Percentiles rank a stretch among this genome's conserved stretches.
phyloP scores from a whole-genome alignment of 164 flowering plant species.

The Hamamelis virginiana region DNA sequence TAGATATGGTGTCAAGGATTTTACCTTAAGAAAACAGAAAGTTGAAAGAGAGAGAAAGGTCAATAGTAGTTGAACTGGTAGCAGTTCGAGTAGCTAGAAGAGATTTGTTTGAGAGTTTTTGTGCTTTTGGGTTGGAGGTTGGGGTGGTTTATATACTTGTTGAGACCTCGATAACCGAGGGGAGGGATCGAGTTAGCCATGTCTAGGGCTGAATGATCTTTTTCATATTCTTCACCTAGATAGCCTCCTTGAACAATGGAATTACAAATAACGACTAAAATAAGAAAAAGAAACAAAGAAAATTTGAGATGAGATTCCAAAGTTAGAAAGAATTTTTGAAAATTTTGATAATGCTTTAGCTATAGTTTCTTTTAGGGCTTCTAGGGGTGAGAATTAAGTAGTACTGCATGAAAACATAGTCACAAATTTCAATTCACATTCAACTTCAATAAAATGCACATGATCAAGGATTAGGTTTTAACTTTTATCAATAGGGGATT shows the following conservation, averaged over 20 bases:
- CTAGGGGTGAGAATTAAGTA: conserved; percentile 5
- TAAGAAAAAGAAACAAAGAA: conserved; percentile 10
- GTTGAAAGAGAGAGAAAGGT: neutral
- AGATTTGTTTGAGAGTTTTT: neutral
- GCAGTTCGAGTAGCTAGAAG: conserved; percentile 2
- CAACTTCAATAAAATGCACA: conserved; percentile 4
- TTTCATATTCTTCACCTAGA: conserved; percentile 21
- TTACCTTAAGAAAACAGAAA: conserved; percentile 12
- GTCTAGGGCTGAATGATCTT: conserved; percentile 13
- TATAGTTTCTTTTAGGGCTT: conserved; percentile 17
- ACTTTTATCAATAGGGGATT: too few relatives aligned
- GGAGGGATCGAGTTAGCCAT: conserved; percentile 12
- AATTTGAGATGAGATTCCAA: conserved; percentile 6
- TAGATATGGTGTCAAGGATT: neutral
- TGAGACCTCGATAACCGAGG: conserved; percentile 28
- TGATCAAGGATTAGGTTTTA: too few relatives aligned
- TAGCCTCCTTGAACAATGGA: conserved; percentile 27
- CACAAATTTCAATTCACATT: conserved; percentile 9
- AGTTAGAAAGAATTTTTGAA: neutral
- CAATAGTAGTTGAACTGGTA: too few relatives aligned
- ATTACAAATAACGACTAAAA: conserved; percentile 20
- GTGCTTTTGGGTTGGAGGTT: conserved; percentile 6
- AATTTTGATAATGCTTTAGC: conserved; percentile 19
- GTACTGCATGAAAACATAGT: conserved; percentile 17
- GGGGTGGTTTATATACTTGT: conserved; percentile 22